These are phyloP conservation scores for Avena insularis DNA, from an alignment of 176 grass and related monocot genomes.

Conservation along the genomic window DNA sequence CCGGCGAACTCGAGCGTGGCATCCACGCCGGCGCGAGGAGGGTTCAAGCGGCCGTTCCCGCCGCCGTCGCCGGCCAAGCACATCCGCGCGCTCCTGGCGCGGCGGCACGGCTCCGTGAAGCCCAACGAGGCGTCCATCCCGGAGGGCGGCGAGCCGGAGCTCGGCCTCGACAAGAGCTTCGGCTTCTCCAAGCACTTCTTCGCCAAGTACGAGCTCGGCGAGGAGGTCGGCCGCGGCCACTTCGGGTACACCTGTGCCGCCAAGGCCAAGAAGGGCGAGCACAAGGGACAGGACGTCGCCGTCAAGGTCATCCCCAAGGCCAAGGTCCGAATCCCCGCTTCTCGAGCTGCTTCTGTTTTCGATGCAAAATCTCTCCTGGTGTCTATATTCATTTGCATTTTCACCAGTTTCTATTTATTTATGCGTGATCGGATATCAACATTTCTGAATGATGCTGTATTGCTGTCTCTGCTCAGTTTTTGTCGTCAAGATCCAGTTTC, in stretches of 20 bases:
- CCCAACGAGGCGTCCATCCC: slow-evolving; percentile 96
- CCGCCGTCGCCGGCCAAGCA: slow-evolving; percentile 99
- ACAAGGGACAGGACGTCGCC: slow-evolving; percentile 94
- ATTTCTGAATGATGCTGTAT: slow-evolving; percentile 43
- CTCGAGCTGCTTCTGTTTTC: slow-evolving; percentile 38
- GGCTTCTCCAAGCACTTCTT: slow-evolving; percentile 98
- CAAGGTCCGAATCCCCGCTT: slow-evolving; percentile 74
- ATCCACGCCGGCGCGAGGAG: slow-evolving; percentile 71
- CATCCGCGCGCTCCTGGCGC: slow-evolving; percentile 91
- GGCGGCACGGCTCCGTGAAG: slow-evolving; percentile 90
- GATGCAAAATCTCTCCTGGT: slow-evolving; percentile 6
- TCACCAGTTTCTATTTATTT: slow-evolving; percentile 11
- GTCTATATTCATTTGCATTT: slow-evolving; percentile 36
- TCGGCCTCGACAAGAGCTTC: slow-evolving; percentile 93
- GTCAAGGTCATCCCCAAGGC: slow-evolving; percentile 98
- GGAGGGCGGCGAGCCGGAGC: slow-evolving; percentile 81
- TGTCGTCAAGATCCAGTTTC: slow-evolving; percentile 57
- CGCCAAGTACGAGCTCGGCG: slow-evolving; percentile 90
- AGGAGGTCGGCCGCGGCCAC: slow-evolving; percentile 95
- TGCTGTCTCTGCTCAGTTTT: slow-evolving; percentile 50
- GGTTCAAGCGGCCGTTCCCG: slow-evolving; percentile 92
- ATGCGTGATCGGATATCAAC: slow-evolving; percentile 42
- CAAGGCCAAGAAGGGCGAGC: slow-evolving; percentile 97
- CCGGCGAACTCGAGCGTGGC: slow-evolving; percentile 92
- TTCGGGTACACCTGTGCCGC: slow-evolving; percentile 94